phyloP scores from a whole-genome alignment of 441 rosid species.

The Cnidoscolus chayamansa region DNA sequence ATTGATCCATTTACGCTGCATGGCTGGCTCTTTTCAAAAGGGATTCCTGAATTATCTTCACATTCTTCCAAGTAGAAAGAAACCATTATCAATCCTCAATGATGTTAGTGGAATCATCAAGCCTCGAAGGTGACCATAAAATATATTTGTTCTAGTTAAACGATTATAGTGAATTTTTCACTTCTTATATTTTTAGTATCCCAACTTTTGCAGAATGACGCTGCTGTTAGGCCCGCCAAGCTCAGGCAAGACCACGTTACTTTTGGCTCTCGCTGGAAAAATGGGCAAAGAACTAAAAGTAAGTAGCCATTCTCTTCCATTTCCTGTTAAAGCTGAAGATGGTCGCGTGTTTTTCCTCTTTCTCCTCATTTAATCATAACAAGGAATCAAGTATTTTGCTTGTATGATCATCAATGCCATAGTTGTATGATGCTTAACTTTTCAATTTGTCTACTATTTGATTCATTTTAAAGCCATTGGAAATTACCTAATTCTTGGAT shows the following conservation, averaged over 20 bases:
- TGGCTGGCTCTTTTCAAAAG: conserved; percentile 16
- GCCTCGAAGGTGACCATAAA: conserved; percentile 48
- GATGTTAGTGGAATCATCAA: conserved; percentile 65
- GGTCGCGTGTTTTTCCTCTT: too few relatives aligned
- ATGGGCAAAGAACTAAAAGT: conserved; percentile 45
- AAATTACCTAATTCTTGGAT: too few relatives aligned
- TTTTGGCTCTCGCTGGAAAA: conserved; percentile 55
- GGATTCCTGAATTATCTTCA: conserved; percentile 39
- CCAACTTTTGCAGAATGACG: conserved; percentile 41
- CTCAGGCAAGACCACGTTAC: conserved; percentile 59
- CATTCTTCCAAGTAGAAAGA: conserved; percentile 55
- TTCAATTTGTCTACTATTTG: too few relatives aligned
- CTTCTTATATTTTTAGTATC: background rate
- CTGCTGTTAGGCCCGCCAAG: conserved; percentile 66
- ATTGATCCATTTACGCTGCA: background rate
- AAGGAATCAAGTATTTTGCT: too few relatives aligned
- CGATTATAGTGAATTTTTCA: background rate
- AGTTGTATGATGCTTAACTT: too few relatives aligned
- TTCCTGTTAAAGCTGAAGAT: too few relatives aligned
- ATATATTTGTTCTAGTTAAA: background rate
- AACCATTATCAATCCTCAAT: conserved; percentile 48
- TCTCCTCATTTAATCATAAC: background rate
- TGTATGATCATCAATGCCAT: too few relatives aligned
- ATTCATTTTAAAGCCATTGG: too few relatives aligned
- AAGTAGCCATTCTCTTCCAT: conserved; percentile 11